Conservation (phyloP, 2,329 filamentous ascomycete genomes). For the Aspergillus sclerotialis region DNA sequence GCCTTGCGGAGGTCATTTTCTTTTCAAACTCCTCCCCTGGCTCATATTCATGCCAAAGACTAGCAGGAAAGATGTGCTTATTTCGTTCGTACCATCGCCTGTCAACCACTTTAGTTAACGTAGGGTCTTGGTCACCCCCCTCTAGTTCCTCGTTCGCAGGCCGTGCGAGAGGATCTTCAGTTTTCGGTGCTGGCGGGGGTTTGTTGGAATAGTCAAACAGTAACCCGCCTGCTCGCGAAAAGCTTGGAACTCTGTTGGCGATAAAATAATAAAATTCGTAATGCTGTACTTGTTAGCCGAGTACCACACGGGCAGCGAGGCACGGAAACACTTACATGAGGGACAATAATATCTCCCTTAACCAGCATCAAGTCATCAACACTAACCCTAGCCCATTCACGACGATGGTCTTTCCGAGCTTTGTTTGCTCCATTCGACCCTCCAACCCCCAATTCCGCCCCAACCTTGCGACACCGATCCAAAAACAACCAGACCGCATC, state of each 20-base stretch:
- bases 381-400: constrained; percentile 86
- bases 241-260: constrained; percentile 63
- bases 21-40: constrained; percentile 68
- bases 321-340: constrained; percentile 65
- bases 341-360: constrained; percentile 81
- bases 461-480: constrained; percentile 84
- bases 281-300: constrained; percentile 53
- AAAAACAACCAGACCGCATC: constrained; percentile 90
- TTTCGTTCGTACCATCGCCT: constrained; percentile 94
- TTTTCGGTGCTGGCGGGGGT: constrained; percentile 21
- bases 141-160: constrained; percentile 56
- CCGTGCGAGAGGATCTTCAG: constrained; percentile 36
- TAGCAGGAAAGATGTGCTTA: constrained; percentile 97
- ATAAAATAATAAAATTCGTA: constrained; percentile 98
- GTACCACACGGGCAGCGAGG: neutral
- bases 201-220: constrained; percentile 69
- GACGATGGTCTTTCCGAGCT: constrained; percentile 52
- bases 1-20: constrained; percentile 62
- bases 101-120: constrained; percentile 87
- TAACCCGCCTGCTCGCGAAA: constrained; percentile 62
- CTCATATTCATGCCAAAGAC: constrained; percentile 91
- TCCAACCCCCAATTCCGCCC: constrained; percentile 71
- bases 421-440: constrained; percentile 44
- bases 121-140: constrained; percentile 70
- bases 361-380: constrained; percentile 96